Conservation (phyloP, 2,329 filamentous ascomycete genomes). For the Exophiala bonariae region DNA sequence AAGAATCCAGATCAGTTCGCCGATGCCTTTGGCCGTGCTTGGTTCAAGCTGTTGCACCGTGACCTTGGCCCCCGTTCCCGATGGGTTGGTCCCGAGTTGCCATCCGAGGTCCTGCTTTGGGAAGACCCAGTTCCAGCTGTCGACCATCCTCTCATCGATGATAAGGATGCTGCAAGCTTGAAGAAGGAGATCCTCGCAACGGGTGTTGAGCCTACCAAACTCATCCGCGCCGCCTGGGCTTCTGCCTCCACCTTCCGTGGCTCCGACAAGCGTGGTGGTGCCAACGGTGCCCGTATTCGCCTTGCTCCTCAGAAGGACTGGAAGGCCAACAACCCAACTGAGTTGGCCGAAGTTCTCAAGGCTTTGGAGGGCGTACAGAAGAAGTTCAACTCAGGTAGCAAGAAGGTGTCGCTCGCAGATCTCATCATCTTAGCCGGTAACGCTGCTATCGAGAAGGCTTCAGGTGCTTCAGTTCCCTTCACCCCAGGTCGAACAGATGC, state of each 20-base stretch:
- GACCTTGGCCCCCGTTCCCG: conserved; percentile 71
- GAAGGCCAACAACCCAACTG: conserved; percentile 71
- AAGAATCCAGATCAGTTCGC: conserved; percentile 68
- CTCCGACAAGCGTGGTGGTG: conserved; percentile 78
- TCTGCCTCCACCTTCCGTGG: conserved; percentile 72
- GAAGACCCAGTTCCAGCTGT: conserved; percentile 69
- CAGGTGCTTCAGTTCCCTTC: conserved; percentile 67
- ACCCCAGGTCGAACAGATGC: conserved; percentile 71
- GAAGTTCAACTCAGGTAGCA: conserved; percentile 64
- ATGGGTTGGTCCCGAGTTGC: conserved; percentile 74
- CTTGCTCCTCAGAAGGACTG: conserved; percentile 71
- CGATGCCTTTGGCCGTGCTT: conserved; percentile 70
- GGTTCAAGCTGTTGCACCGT: conserved; percentile 83
- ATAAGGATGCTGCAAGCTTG: conserved; percentile 62
- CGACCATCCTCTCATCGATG: conserved; percentile 59
- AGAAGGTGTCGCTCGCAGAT: conserved; percentile 77
- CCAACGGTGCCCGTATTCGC: conserved; percentile 76
- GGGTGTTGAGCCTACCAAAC: conserved; percentile 60
- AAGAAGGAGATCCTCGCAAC: conserved; percentile 68
- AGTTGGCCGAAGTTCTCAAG: conserved; percentile 62
- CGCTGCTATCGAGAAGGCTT: conserved; percentile 72
- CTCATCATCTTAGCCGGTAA: conserved; percentile 73
- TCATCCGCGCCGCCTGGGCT: conserved; percentile 68
- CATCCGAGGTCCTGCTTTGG: conserved; percentile 69
- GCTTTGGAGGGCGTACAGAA: conserved; percentile 66